phyloP scores from a whole-genome alignment of 106 monocot species.

The Dioscorea zingiberensis region DNA sequence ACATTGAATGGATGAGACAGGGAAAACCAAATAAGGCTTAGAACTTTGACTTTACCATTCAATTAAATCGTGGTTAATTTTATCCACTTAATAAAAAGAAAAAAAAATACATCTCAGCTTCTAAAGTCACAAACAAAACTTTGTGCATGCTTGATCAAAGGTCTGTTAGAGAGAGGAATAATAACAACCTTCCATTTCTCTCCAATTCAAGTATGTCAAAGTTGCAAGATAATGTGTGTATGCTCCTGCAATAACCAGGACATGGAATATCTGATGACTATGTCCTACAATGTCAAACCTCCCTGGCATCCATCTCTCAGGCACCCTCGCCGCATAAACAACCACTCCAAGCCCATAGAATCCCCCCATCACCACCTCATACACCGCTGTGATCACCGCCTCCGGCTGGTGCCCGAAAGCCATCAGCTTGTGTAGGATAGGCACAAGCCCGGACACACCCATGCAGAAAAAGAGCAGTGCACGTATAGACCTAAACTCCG shows the following conservation, averaged over 20 bases:
- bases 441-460: slow-evolving; percentile 31
- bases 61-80: too few relatives aligned
- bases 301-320: slow-evolving; percentile 51
- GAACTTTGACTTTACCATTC: too few relatives aligned
- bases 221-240: slow-evolving; percentile 37
- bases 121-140: too few relatives aligned
- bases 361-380: slow-evolving; percentile 24
- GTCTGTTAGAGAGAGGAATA: too few relatives aligned
- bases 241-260: slow-evolving; percentile 37
- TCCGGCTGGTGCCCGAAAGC: slow-evolving; percentile 23
- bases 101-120: too few relatives aligned
- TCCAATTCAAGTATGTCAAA: slow-evolving; percentile 32
- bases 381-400: slow-evolving; percentile 21
- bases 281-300: slow-evolving; percentile 37
- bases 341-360: slow-evolving; percentile 35
- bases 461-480: slow-evolving; percentile 29
- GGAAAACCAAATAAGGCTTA: too few relatives aligned
- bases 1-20: too few relatives aligned
- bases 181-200: slow-evolving; percentile 25
- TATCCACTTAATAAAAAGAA: too few relatives aligned
- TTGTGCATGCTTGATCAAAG: too few relatives aligned
- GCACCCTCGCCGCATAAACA: slow-evolving; percentile 31
- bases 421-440: slow-evolving; percentile 33
- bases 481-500: slow-evolving; percentile 14
- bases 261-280: slow-evolving; percentile 46